Percentiles rank a stretch among this genome's conserved stretches.
Conservation (phyloP, 78 protist genomes). For the Reticulomyxa filosa region DNA sequence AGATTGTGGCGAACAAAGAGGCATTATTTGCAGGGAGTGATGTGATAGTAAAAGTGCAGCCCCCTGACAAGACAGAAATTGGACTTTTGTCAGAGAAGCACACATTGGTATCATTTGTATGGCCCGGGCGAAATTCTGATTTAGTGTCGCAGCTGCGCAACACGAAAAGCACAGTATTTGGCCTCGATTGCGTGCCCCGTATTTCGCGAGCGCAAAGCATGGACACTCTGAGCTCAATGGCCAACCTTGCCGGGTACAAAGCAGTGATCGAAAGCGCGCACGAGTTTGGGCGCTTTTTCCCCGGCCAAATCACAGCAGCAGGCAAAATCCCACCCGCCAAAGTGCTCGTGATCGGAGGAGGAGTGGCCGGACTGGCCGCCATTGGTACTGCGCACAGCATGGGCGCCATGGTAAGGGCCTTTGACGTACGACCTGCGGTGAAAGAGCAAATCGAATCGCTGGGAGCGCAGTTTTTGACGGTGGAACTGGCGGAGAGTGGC, state of each 20-base stretch:
- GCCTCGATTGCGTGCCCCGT: too few relatives aligned
- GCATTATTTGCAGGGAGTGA: too few relatives aligned
- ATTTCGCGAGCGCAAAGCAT: constrained; percentile 20
- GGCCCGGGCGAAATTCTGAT: too few relatives aligned
- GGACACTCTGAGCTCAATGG: constrained; percentile 80
- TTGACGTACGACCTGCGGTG: constrained; percentile 83
- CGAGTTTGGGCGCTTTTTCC: constrained; percentile 43
- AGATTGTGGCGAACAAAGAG: neutral
- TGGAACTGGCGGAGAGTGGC: neutral
- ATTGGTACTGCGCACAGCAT: constrained; percentile 42
- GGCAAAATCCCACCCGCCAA: constrained; percentile 85
- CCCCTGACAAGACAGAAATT: too few relatives aligned
- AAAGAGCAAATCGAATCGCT: constrained; percentile 61
- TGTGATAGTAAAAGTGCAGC: too few relatives aligned
- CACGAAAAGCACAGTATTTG: too few relatives aligned
- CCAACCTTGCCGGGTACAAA: constrained; percentile 82
- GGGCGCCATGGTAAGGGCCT: constrained; percentile 86
- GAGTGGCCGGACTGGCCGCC: constrained; percentile 96
- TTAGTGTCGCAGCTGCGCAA: too few relatives aligned
- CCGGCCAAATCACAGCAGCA: constrained; percentile 90
- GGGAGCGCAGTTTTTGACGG: constrained; percentile 68
- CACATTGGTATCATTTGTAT: too few relatives aligned
- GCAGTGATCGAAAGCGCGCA: constrained; percentile 76
- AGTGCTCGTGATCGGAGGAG: constrained; percentile 69
- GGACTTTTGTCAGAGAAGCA: too few relatives aligned